phyloP scores from a whole-genome alignment of 2,329 filamentous ascomycete genomes.

The Aspergillus chevalieri region DNA sequence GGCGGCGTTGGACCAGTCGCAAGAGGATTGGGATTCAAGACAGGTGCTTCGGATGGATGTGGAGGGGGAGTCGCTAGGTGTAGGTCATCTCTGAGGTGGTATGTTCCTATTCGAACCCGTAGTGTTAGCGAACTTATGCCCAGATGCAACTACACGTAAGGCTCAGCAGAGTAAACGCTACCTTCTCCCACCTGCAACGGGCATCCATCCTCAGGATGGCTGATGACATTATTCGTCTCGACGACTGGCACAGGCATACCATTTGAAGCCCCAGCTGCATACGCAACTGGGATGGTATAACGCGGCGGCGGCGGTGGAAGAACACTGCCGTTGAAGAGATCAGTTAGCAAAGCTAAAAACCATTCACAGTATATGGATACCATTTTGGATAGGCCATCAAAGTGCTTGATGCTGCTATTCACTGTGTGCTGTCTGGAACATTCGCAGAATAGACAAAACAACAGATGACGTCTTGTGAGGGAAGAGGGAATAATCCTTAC shows the following conservation, averaged over 20 bases:
- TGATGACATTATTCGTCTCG: constrained; percentile 88
- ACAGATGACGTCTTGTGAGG: background rate
- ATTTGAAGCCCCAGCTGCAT: constrained; percentile 65
- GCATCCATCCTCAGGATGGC: constrained; percentile 74
- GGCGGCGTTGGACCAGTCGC: constrained; percentile 80
- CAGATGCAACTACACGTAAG: background rate
- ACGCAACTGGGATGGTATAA: constrained; percentile 68
- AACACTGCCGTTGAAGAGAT: constrained; percentile 50
- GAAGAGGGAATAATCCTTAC: constrained; percentile 11
- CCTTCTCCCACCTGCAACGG: constrained; percentile 93
- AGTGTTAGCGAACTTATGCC: constrained; percentile 14
- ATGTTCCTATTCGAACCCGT: constrained; percentile 60
- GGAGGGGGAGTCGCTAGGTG: constrained; percentile 90
- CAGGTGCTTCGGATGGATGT: constrained; percentile 85
- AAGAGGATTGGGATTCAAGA: constrained; percentile 83
- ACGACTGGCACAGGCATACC: constrained; percentile 68
- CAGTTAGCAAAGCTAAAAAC: background rate
- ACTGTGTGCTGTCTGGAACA: background rate
- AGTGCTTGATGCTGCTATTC: background rate
- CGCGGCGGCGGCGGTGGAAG: constrained; percentile 76
- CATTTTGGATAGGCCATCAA: too few species aligned
- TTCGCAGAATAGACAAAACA: background rate
- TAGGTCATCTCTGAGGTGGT: constrained; percentile 82
- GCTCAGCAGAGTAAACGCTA: constrained; percentile 29
- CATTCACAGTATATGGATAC: background rate